Evolutionary conservation across 805 yeast species (phyloP).

Genomic region (Yamadazyma akitaensis): DNA sequence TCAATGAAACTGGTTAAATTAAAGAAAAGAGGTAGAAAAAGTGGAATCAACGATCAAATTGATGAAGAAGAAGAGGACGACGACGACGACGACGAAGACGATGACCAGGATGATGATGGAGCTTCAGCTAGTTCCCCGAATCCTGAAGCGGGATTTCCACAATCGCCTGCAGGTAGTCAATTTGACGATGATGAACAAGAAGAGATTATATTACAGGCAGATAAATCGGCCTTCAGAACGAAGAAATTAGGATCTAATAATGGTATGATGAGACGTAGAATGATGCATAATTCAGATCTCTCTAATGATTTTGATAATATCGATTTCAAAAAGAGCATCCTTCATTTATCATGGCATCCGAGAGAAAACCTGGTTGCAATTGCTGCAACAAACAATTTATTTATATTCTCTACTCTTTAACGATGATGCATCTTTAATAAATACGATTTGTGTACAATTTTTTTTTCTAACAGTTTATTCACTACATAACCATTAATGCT

Average conservation of each 20-base stretch:
- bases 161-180: conserved; percentile 29
- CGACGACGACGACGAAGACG: conserved; percentile 40
- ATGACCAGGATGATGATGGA: conserved; percentile 28
- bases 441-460: neutral
- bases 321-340: conserved; percentile 90
- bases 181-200: conserved; percentile 36
- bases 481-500: neutral
- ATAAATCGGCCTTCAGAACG: conserved; percentile 90
- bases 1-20: conserved; percentile 12
- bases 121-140: conserved; percentile 12
- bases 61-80: conserved; percentile 24
- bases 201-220: conserved; percentile 90
- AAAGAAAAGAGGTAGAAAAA: conserved; percentile 6
- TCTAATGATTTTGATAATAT: conserved; percentile 72
- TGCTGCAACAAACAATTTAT: conserved; percentile 95
- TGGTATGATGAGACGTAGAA: conserved; percentile 41
- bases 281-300: conserved; percentile 52
- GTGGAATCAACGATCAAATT: neutral
- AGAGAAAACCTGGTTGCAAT: conserved; percentile 93
- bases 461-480: neutral
- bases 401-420: conserved; percentile 74
- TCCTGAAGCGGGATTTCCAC: conserved; percentile 22
- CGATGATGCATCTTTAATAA: conserved; percentile 1
- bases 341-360: conserved; percentile 99
- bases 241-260: conserved; percentile 52